phyloP scores from a whole-genome alignment of 441 rosid species.

The Macaranga tanarius region DNA sequence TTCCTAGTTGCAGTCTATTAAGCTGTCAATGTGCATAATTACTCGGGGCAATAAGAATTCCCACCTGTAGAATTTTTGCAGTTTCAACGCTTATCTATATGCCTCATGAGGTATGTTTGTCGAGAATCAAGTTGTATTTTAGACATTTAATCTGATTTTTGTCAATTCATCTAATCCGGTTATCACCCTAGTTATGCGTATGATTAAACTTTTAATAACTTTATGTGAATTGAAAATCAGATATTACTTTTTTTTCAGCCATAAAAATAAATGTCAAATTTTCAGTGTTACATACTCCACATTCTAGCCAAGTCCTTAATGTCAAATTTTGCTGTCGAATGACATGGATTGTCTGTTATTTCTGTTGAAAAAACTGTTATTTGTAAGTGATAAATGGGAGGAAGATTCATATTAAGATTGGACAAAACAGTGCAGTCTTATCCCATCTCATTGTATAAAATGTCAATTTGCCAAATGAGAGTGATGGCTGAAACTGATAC shows the following conservation, averaged over 20 bases:
- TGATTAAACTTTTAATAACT: background rate
- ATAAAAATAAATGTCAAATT: too few relatives aligned
- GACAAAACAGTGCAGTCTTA: background rate
- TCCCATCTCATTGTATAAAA: background rate
- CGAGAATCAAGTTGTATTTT: background rate
- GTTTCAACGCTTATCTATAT: background rate
- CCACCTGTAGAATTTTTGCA: conserved; percentile 10
- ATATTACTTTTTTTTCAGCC: background rate
- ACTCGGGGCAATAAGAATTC: background rate
- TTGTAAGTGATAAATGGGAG: background rate
- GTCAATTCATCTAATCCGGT: background rate
- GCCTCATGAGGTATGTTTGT: background rate
- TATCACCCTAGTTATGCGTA: background rate
- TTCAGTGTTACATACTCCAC: background rate
- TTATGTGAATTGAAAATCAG: background rate
- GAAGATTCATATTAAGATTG: background rate
- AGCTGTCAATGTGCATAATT: conserved; percentile 1
- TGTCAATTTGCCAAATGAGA: conserved; percentile 1
- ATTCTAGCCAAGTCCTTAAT: background rate
- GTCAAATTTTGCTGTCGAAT: background rate
- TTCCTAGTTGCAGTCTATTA: background rate
- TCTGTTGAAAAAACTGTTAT: background rate
- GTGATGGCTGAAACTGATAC: conserved; percentile 10
- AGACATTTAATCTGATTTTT: background rate
- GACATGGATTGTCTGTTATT: background rate